phyloP scores from a whole-genome alignment of 2,329 filamentous ascomycete genomes.

The Epichloe bromicola region DNA sequence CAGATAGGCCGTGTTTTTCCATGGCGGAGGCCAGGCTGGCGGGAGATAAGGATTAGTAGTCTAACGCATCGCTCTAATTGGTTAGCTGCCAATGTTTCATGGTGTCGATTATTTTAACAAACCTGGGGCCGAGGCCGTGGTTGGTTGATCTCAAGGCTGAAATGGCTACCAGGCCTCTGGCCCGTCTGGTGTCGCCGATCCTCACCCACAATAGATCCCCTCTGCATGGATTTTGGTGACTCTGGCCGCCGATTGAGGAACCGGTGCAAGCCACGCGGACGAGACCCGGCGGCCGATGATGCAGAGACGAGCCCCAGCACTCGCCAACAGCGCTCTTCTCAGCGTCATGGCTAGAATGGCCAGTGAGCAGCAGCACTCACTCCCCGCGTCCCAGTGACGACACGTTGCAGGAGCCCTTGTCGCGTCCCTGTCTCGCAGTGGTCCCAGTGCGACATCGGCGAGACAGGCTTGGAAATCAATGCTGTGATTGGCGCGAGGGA shows the following conservation, averaged over 20 bases:
- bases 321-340: no score
- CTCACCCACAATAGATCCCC: no score
- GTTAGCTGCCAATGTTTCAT: conserved; percentile 23
- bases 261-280: no score
- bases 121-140: background rate
- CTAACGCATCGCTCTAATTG: conserved; percentile 22
- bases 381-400: conserved; percentile 4
- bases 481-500: conserved; percentile 17
- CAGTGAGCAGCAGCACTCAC: no score
- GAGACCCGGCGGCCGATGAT: no score
- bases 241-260: no score
- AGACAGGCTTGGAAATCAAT: conserved; percentile 16
- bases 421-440: background rate
- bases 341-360: no score
- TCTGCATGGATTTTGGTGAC: no score
- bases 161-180: background rate
- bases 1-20: no score
- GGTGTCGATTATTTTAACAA: conserved; percentile 24
- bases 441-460: conserved; percentile 20
- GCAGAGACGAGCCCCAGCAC: no score
- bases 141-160: background rate
- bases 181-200: background rate
- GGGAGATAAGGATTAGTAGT: conserved; percentile 26
- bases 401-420: conserved; percentile 4
- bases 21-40: conserved; percentile 10